A percentile compares a stretch with the other conserved stretches of the same genome.
These are phyloP conservation scores for Carex kokanica DNA, from an alignment of 176 grass and related monocot genomes.

Conservation along the genomic window DNA sequence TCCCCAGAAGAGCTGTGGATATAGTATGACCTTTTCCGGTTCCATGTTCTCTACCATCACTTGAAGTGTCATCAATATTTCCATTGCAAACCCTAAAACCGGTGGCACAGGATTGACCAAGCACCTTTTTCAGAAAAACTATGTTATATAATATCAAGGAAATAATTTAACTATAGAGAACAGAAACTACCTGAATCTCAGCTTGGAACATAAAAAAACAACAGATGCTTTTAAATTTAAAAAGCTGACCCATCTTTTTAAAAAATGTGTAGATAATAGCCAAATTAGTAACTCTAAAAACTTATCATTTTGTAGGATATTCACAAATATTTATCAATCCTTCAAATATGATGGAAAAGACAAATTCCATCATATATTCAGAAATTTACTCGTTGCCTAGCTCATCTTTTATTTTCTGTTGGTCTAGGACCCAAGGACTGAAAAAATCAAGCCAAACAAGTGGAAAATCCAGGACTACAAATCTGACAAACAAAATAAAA, in stretches of 20 bases:
- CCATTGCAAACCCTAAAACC: conserved; percentile 89
- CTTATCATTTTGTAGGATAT: not conserved
- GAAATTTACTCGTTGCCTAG: not conserved
- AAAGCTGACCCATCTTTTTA: not conserved
- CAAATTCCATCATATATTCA: not conserved
- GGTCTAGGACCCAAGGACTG: not conserved
- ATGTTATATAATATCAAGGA: conserved; percentile 9
- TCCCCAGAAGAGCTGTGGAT: conserved; percentile 98
- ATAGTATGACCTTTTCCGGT: conserved; percentile 91
- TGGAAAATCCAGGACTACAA: not conserved
- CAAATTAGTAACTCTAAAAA: not conserved
- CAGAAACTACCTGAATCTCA: not conserved
- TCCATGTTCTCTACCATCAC: conserved; percentile 99
- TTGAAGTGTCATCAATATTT: conserved; percentile 85
- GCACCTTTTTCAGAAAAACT: conserved; percentile 42
- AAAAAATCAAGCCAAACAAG: conserved; percentile 7
- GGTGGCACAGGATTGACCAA: conserved; percentile 85
- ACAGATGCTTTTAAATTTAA: not conserved
- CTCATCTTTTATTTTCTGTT: not conserved
- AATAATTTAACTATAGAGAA: not conserved
- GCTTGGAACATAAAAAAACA: conserved; percentile 1
- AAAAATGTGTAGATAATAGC: not conserved
- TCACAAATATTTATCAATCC: not conserved
- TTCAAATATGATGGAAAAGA: not conserved
- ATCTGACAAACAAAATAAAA: not conserved